Base-by-base conservation (phyloP, 2,329 filamentous ascomycete genomes). In the Exophiala bonariae region DNA sequence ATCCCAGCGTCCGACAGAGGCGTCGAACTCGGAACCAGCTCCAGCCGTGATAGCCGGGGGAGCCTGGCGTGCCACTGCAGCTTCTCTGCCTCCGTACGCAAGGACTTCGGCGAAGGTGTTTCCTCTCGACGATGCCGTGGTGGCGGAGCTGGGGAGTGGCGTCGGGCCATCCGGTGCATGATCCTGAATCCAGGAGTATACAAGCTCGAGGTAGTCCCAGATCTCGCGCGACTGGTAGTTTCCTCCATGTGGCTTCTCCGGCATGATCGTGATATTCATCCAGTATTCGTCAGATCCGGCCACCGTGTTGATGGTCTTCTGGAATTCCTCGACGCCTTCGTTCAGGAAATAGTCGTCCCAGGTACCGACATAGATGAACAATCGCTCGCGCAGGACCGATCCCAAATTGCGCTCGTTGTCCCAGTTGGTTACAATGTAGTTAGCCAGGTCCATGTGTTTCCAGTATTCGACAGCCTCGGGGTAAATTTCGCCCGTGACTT, bases 301-400 rank as follows among this genome's bases (percentile, higher is more conserved):
- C 13, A 31, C 17, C 19, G 47, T 42, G 8, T 50, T 42, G 22
- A 45, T 35, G 16, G 31, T 35, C 22, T 37, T 45, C 31, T 46
- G 47, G 32, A 50, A 50, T 23, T 50, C 47, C n/a, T 32, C 20
- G 9, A 50, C 47, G 22, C 47, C 47, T 14, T 46, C 42, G 17
- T 50, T 50, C 10, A 50, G 37, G 17, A 41, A 50, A 31, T 50
- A 50, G 42, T 50, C 37, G 16, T 50, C 47, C 47, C 47, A 50
- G 9, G 19, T 46, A 9, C 47, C 47, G 19, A 50, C 47, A 32
- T 50, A 50, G 20, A 50, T 32, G 37, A 47, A 50, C 3, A 50
- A n/a, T 10, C 47, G 42, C 1, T 34, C 37, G 1, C 17, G 3
- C 9, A 50, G 42, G 10, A 31, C 22, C 31, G 41, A 31, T n/a